These are phyloP conservation scores for Paraleonurus japonicus DNA, from an alignment of 257 asterid species.

Conservation along the genomic window DNA sequence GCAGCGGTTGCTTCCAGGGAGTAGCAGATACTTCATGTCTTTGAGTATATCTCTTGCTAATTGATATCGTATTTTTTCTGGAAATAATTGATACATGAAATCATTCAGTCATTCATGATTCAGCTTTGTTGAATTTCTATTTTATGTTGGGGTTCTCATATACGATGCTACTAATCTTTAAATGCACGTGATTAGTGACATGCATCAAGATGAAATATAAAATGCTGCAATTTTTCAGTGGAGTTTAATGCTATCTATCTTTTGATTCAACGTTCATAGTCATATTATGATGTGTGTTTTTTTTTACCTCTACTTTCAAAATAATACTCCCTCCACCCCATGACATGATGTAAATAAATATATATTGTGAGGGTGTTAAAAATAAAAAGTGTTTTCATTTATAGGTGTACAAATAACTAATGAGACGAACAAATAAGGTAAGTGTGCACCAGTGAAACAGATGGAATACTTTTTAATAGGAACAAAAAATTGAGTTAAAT, in stretches of 20 bases:
- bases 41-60: not conserved
- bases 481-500: too few relatives aligned
- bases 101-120: not conserved
- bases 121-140: not conserved
- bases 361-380: too few relatives aligned
- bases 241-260: not conserved
- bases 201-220: not conserved
- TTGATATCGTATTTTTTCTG: not conserved
- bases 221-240: not conserved
- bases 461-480: too few relatives aligned
- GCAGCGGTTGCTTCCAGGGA: not conserved
- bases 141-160: not conserved
- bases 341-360: too few relatives aligned
- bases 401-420: too few relatives aligned
- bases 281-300: too few relatives aligned
- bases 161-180: not conserved
- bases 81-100: not conserved
- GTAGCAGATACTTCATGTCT: not conserved
- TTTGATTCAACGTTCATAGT: too few relatives aligned
- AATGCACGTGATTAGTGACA: not conserved
- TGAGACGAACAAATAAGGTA: too few relatives aligned
- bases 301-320: too few relatives aligned
- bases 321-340: too few relatives aligned
- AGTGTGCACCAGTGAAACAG: too few relatives aligned
- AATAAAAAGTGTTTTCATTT: too few relatives aligned